Conservation (phyloP, 169 alveolate genomes). For the Amoebophrya sp. region DNA sequence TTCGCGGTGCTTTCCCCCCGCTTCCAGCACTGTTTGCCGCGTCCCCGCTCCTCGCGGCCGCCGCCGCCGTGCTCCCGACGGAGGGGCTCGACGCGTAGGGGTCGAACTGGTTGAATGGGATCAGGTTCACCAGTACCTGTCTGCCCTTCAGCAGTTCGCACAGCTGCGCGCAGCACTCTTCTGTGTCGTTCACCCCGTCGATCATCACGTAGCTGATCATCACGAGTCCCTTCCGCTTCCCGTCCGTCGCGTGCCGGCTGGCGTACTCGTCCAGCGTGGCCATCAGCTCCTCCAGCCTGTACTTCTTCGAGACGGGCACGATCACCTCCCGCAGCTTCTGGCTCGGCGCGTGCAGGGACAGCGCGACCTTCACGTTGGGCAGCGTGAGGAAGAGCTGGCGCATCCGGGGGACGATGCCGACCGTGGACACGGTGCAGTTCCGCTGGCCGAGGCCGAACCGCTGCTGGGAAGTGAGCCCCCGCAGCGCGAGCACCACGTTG, state of each 20-base stretch:
- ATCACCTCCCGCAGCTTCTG: constrained; percentile 33
- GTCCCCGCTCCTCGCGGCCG: too few relatives aligned
- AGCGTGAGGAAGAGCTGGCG: constrained; percentile 26
- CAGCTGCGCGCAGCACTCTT: constrained; percentile 23
- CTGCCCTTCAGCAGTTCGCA: constrained; percentile 17
- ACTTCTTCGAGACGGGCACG: constrained; percentile 35
- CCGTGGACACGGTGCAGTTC: constrained; percentile 30
- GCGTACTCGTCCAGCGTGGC: constrained; percentile 30
- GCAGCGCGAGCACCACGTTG: constrained; percentile 31
- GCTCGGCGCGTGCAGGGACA: constrained; percentile 37
- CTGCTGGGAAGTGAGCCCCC: constrained; percentile 20
- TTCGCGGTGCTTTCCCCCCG: too few relatives aligned
- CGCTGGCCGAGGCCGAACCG: constrained; percentile 25
- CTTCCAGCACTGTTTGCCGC: too few relatives aligned
- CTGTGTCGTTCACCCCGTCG: constrained; percentile 33
- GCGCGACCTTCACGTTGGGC: constrained; percentile 35
- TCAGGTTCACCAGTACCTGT: constrained; percentile 7
- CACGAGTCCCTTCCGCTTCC: constrained; percentile 15
- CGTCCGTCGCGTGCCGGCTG: constrained; percentile 19
- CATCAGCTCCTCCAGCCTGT: constrained; percentile 26
- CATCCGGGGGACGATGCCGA: constrained; percentile 34
- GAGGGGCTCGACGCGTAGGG: neutral
- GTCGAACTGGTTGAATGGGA: constrained; percentile 8
- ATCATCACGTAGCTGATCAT: constrained; percentile 31
- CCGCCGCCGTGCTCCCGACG: too few relatives aligned